Conservation (phyloP, 352 stramenopile species). For the Globisporangium perplexum region DNA sequence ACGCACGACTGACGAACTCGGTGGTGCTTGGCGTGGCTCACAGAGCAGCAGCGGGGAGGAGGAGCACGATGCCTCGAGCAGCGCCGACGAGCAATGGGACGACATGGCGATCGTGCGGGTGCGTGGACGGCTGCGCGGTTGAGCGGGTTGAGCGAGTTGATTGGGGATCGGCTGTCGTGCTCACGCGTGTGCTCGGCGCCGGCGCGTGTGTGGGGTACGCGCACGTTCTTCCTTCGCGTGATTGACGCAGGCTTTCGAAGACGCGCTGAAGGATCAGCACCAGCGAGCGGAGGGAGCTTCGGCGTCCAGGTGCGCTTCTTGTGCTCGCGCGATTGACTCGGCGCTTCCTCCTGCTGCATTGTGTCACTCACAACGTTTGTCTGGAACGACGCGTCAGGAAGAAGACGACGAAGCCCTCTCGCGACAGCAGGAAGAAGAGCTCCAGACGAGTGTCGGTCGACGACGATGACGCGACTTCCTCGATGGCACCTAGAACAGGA, state of each 20-base stretch:
- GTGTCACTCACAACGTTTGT: not conserved
- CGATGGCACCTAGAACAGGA: not conserved
- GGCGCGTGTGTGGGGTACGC: not conserved
- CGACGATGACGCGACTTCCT: constrained; percentile 13
- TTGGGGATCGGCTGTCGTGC: not conserved
- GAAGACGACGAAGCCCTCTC: constrained; percentile 14
- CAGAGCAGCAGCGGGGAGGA: constrained; percentile 42
- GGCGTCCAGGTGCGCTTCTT: not conserved
- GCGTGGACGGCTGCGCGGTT: not conserved
- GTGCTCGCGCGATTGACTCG: not conserved
- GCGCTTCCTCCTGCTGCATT: not conserved
- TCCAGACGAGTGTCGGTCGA: constrained; percentile 19
- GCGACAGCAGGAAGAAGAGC: constrained; percentile 15
- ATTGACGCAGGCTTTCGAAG: constrained; percentile 56
- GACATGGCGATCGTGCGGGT: constrained; percentile 80
- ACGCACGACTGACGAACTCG: not conserved
- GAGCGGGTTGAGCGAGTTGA: no score
- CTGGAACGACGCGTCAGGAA: constrained; percentile 11
- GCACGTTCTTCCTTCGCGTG: not conserved
- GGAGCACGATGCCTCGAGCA: constrained; percentile 14
- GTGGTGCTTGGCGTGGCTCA: not conserved
- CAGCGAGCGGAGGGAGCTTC: constrained; percentile 4
- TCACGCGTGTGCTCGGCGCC: not conserved
- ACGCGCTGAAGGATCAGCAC: constrained; percentile 46
- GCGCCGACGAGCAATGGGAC: constrained; percentile 62